These are phyloP conservation scores for Abortiporus biennis DNA, from an alignment of 1,284 basidiomycete genomes.

Conservation along the genomic window DNA sequence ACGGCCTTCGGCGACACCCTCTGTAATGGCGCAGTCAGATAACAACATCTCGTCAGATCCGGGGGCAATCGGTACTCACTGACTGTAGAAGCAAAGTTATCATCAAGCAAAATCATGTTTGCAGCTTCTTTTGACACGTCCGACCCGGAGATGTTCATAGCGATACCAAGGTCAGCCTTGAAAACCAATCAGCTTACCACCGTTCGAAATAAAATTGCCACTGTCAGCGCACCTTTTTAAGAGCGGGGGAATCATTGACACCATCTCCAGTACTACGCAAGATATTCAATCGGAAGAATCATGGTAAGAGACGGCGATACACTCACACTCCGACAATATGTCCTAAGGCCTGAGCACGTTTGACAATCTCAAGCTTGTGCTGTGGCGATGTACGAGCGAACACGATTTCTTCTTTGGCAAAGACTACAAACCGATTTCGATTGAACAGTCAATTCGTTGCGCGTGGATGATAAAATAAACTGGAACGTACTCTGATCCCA, in stretches of 20 bases:
- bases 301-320: slow-evolving; percentile 1
- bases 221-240: slow-evolving; percentile 42
- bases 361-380: slow-evolving; percentile 70
- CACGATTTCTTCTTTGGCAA: slow-evolving; percentile 62
- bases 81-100: slow-evolving; percentile 67
- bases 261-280: slow-evolving; percentile 48
- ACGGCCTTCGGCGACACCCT: slow-evolving; percentile 63
- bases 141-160: slow-evolving; percentile 70
- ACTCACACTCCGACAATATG: slow-evolving; percentile 67
- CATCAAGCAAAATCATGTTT: slow-evolving; percentile 67
- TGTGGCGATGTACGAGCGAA: slow-evolving; percentile 68
- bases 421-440: slow-evolving; percentile 32
- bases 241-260: slow-evolving; percentile 65
- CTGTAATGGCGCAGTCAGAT: slow-evolving; percentile 23
- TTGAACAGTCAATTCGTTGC: too few relatives aligned
- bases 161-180: slow-evolving; percentile 64
- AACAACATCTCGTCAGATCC: too few relatives aligned
- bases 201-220: not conserved
- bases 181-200: not conserved
- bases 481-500: slow-evolving; percentile 55
- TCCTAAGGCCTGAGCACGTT: slow-evolving; percentile 62
- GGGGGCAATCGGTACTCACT: slow-evolving; percentile 42
- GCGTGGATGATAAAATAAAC: not conserved
- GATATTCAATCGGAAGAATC: not conserved
- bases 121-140: slow-evolving; percentile 72